Evolutionary conservation across 768 basidiomycete species (phyloP), one percentile per base, ranked within the genome.

Genomic region (Tulasnella sp.): DNA sequence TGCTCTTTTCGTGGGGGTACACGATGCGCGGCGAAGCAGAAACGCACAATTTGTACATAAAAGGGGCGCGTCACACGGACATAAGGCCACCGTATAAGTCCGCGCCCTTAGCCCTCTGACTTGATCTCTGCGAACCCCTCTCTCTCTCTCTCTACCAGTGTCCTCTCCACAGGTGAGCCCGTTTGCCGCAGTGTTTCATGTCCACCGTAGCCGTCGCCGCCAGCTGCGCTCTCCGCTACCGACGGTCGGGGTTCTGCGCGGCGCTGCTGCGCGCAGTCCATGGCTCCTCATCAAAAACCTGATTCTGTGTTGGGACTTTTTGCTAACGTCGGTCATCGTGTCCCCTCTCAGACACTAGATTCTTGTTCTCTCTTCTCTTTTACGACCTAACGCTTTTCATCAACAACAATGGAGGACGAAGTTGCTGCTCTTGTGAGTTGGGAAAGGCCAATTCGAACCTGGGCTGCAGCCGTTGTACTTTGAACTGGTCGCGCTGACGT

Each of bases 341-440:
- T 72, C 58, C 77, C 60, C 77, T 78, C 50, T 34, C 58, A 78
- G 77, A 78, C 77, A 41, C 58, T 41, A 31, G 34, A 12, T 28
- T 42, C 28, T 34, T 80, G 12, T 74, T 80, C 72, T 74, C 44
- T 8, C 24, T 50, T 77, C 58, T 72, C 77, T 34, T 54, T 78
- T 58, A 78, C 48, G 77, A 78, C 74, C 74, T 75, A 41, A 78
- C 40, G 40, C 58, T 64, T 78, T 72, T 60, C 75, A 73, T 34
- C n/a, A 34, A 60, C 54, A 34, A 79, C 85, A 77, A 92, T 92
- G 91, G 91, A 92, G 86, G 91, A 92, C 84, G 91, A 92, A 85
- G 89, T 91, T 76, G 90, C 91, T 81, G 90, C 88, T 84, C 87
- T 89, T 85, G 88, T 89, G 84, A 82, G 87, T 85, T 50, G 8